Base-by-base conservation (phyloP, 352 stramenopile genomes). In the Aphanomyces stellatus region DNA sequence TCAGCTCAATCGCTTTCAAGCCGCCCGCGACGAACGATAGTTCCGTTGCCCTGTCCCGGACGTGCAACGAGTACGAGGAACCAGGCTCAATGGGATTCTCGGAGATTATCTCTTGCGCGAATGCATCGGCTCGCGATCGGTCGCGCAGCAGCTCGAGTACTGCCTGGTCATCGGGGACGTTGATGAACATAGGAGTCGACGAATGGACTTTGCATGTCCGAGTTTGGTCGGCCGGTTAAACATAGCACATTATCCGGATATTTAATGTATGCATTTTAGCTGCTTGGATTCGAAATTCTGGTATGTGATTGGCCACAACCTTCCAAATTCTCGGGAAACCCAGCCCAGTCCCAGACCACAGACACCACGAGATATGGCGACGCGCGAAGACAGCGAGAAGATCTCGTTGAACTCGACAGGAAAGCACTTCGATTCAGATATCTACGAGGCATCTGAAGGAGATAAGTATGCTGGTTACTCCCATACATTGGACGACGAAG, bases 401-500 rank as follows among this genome's bases (percentile, higher is more conserved):
- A 82, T 91, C 61, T 70, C 71, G 27, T 78, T 93, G 51, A 70
- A 72, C 19, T 87, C 85, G 10, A 70, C 74, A 55, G 85, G 85
- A 13, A 67, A 49, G 42, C 76, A 85, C 49, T 93, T 91, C 64
- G 85, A 93, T 72, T 66, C 77, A 53, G 80, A 93, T 46, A 83
- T 93, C 35, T 93, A 93, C 66, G 79, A 79, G 15, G 61, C 41
- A 17, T 31, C 35, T 24, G 71, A 69, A 17, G 55, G 55, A 33
- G 72, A 91, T 69, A 82, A 77, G 37, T 90, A 81, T 40, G 73
- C 72, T 13, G 81, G 82, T 7, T 91, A 90, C 64, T 80, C 76
- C 30, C 64, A 72, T 1, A 88, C 80, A 3, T 51, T 93, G 15
- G 71, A 74, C 1, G 80, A 88, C 22, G 79, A 88, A 28, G 78